phyloP scores from a whole-genome alignment of 1,284 basidiomycete genomes.

The Leccinum solheimii region DNA sequence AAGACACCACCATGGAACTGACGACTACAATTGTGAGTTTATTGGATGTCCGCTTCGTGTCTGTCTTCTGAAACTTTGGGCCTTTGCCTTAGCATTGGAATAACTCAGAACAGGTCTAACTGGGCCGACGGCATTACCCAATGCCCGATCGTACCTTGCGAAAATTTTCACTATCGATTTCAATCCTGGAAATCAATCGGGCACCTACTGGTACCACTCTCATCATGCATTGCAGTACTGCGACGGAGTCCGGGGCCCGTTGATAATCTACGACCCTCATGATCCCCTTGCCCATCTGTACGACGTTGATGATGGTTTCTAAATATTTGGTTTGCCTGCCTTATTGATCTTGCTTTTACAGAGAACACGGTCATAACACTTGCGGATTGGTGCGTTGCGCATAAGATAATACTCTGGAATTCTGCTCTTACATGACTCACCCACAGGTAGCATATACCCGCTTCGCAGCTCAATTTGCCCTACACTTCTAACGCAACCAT shows the following conservation, averaged over 20 bases:
- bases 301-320: conserved; percentile 44
- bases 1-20: conserved; percentile 28
- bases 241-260: conserved; percentile 47
- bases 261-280: conserved; percentile 50
- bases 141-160: conserved; percentile 44
- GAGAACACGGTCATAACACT: conserved; percentile 40
- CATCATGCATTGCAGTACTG: conserved; percentile 41
- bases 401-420: neutral
- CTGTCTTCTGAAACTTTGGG: neutral
- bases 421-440: neutral
- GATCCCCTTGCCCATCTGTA: conserved; percentile 45
- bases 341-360: conserved; percentile 11
- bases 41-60: neutral
- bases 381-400: conserved; percentile 38
- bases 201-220: conserved; percentile 48
- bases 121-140: conserved; percentile 44
- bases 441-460: conserved; percentile 27
- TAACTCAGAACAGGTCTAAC: conserved; percentile 35
- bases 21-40: conserved; percentile 32
- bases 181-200: conserved; percentile 36
- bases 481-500: conserved; percentile 40
- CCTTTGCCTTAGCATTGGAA: conserved; percentile 36
- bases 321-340: no score
- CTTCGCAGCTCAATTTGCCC: conserved; percentile 12
- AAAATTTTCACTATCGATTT: conserved; percentile 43